phyloP scores from a whole-genome alignment of 202 grass and related monocot species.

The Schoenoplectus triqueter region DNA sequence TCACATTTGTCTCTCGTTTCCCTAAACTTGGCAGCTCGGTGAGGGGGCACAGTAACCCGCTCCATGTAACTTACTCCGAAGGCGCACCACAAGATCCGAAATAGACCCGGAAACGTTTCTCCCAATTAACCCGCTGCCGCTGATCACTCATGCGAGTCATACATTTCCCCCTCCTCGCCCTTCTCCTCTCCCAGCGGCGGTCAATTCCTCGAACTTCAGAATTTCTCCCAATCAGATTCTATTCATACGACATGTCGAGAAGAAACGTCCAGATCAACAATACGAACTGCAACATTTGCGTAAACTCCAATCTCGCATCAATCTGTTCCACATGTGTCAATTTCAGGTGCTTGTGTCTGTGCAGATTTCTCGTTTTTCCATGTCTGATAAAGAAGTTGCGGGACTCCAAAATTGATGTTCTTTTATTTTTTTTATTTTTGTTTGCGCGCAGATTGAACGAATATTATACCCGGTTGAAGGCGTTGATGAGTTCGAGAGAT shows the following conservation, averaged over 20 bases:
- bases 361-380: not conserved
- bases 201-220: not conserved
- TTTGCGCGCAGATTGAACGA: constrained; percentile 55
- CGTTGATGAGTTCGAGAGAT: constrained; percentile 61
- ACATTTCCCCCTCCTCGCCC: not conserved
- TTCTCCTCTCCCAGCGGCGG: not conserved
- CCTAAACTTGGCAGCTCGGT: no score
- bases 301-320: constrained; percentile 77
- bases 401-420: constrained; percentile 28
- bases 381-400: not conserved
- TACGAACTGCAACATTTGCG: constrained; percentile 73
- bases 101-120: not conserved
- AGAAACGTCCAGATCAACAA: constrained; percentile 43
- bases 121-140: not conserved
- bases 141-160: not conserved
- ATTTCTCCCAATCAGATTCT: constrained; percentile 6
- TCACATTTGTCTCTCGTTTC: no score
- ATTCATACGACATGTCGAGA: constrained; percentile 26
- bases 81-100: not conserved
- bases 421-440: not conserved
- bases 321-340: constrained; percentile 80
- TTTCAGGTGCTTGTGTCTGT: constrained; percentile 46
- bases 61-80: not conserved
- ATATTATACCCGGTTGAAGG: constrained; percentile 55
- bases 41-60: not conserved